Evolutionary conservation across 2,329 filamentous ascomycete species (phyloP).

Genomic region (Exophiala viscosa): DNA sequence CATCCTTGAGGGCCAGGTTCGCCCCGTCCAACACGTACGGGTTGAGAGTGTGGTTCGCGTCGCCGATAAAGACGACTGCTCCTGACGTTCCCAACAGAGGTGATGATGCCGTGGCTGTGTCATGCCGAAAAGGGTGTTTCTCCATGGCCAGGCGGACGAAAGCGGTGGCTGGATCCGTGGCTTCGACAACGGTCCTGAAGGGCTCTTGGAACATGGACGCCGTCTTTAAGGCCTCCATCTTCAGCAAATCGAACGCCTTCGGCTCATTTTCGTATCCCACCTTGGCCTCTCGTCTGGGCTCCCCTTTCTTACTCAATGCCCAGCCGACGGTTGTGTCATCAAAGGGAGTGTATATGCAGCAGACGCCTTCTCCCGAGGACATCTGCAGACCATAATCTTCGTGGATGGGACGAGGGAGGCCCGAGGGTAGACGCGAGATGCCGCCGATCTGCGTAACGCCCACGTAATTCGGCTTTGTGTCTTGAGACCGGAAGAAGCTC

Average conservation of each 20-base stretch:
- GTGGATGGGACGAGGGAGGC: constrained; percentile 32
- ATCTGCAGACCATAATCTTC: constrained; percentile 41
- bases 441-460: neutral
- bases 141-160: neutral
- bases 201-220: neutral
- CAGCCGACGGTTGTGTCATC: constrained; percentile 41
- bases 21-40: neutral
- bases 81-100: neutral
- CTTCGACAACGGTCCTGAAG: neutral
- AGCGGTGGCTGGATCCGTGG: neutral
- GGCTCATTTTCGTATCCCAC: neutral
- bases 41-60: neutral
- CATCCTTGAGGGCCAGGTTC: neutral
- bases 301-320: constrained; percentile 37
- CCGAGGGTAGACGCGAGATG: constrained; percentile 7
- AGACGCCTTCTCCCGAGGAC: constrained; percentile 37
- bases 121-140: neutral
- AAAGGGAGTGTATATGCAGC: constrained; percentile 45
- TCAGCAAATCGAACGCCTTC: neutral
- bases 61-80: neutral
- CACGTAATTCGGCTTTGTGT: neutral
- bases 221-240: neutral
- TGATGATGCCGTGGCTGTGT: neutral
- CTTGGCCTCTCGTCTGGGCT: neutral
- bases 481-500: neutral